phyloP scores from a whole-genome alignment of 176 grass and related monocot genomes.

The Eragrostis nindensis region DNA sequence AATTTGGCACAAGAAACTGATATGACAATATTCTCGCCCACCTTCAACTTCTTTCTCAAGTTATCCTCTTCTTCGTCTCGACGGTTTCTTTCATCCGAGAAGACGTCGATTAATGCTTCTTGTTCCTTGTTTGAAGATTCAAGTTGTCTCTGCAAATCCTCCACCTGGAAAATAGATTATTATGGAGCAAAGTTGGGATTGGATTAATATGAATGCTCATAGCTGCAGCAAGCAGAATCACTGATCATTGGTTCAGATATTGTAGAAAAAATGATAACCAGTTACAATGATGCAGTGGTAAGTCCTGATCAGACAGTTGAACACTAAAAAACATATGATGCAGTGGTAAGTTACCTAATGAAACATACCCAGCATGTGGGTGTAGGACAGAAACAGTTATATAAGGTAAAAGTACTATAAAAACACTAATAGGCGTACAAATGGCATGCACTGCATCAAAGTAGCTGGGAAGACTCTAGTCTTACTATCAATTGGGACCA shows the following conservation, averaged over 20 bases:
- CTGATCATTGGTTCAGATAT: not conserved
- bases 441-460: not conserved
- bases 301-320: conserved; percentile 18
- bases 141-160: conserved; percentile 74
- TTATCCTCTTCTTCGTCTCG: conserved; percentile 80
- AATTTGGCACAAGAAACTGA: not conserved
- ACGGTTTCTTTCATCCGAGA: conserved; percentile 90
- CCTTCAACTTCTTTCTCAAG: conserved; percentile 89
- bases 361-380: not conserved
- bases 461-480: not conserved
- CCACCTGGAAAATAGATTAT: conserved; percentile 57
- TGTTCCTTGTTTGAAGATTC: conserved; percentile 83
- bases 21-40: conserved; percentile 27
- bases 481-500: conserved; percentile 1
- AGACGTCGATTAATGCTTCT: conserved; percentile 87
- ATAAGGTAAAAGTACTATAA: not conserved
- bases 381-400: not conserved
- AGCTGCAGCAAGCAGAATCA: conserved; percentile 17
- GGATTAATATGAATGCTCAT: not conserved
- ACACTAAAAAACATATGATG: not conserved
- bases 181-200: not conserved
- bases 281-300: not conserved
- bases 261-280: too few species aligned
- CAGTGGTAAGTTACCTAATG: not conserved
- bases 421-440: not conserved